phyloP scores from a whole-genome alignment of 768 basidiomycete species.

The Pulveroboletus ravenelii region DNA sequence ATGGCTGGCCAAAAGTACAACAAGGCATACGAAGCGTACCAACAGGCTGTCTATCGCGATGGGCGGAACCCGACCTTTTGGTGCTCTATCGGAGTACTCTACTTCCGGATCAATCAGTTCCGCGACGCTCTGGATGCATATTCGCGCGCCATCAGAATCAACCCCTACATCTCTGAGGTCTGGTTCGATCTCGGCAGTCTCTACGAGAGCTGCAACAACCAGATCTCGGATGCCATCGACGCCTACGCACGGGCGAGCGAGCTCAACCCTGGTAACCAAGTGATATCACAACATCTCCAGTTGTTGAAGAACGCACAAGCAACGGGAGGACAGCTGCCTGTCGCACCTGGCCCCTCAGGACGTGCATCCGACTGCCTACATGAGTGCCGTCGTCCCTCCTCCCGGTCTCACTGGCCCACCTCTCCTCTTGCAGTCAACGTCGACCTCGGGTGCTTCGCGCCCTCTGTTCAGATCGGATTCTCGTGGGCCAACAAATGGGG shows the following conservation, averaged over 20 bases:
- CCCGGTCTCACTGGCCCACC: conserved; percentile 65
- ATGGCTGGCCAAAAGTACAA: conserved; percentile 99
- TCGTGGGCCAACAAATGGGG: conserved; percentile 44
- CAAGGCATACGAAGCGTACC: conserved; percentile 99
- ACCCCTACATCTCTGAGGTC: conserved; percentile 88
- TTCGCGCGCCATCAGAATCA: conserved; percentile 96
- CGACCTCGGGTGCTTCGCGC: conserved; percentile 22
- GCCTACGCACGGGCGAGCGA: conserved; percentile 94
- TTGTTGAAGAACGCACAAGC: conserved; percentile 76
- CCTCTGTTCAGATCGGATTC: conserved; percentile 66
- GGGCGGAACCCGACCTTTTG: conserved; percentile 99
- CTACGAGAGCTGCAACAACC: conserved; percentile 98
- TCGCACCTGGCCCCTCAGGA: conserved; percentile 91
- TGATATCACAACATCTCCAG: conserved; percentile 76
- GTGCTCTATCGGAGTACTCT: conserved; percentile 98
- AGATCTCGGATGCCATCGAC: conserved; percentile 97
- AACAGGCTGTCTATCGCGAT: conserved; percentile 98
- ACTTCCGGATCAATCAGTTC: conserved; percentile 99
- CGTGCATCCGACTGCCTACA: conserved; percentile 93
- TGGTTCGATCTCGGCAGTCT: conserved; percentile 91
- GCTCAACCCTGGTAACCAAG: conserved; percentile 80
- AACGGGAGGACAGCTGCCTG: conserved; percentile 69
- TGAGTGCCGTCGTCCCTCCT: conserved; percentile 68
- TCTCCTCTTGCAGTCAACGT: conserved; percentile 49
- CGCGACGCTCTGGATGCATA: conserved; percentile 98